A percentile compares a stretch with the other conserved stretches of the same genome.
Conservation (phyloP, 2,329 filamentous ascomycete genomes). For the Pestalotiopsis sp. region DNA sequence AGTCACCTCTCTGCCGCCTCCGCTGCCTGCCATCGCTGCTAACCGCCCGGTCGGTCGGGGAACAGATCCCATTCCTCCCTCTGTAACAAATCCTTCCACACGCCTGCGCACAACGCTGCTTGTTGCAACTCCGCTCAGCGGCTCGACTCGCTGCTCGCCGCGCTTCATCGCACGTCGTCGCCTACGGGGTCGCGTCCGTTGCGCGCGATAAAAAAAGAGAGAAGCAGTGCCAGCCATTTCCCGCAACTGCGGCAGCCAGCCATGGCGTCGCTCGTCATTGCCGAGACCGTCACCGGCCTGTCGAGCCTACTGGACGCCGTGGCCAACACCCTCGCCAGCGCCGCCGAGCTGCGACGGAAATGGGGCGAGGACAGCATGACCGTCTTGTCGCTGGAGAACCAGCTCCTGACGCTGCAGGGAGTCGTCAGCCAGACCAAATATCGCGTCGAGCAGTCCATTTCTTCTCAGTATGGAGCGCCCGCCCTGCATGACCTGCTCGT, state of each 20-base stretch:
- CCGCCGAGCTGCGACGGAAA: constrained; percentile 2
- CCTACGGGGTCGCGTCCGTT: background rate
- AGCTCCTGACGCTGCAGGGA: background rate
- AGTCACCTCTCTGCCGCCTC: background rate
- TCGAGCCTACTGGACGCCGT: background rate
- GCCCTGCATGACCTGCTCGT: background rate
- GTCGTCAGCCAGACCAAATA: background rate
- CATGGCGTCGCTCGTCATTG: constrained; percentile 1
- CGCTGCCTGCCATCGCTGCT: background rate
- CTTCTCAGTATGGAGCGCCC: background rate
- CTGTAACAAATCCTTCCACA: too few species aligned
- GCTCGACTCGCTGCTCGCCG: background rate
- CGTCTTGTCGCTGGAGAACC: background rate
- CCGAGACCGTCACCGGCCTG: background rate
- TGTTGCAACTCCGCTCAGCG: background rate
- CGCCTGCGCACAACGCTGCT: background rate
- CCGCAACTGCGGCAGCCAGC: background rate
- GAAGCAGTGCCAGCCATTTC: background rate
- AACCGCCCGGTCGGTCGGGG: background rate
- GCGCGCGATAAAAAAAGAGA: background rate
- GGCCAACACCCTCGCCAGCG: background rate
- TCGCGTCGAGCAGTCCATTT: background rate
- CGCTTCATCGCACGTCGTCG: background rate
- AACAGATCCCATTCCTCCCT: background rate
- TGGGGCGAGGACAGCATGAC: background rate